These are phyloP conservation scores for Populus trichocarpa DNA, from an alignment of 441 rosid species.

Conservation along the genomic window DNA sequence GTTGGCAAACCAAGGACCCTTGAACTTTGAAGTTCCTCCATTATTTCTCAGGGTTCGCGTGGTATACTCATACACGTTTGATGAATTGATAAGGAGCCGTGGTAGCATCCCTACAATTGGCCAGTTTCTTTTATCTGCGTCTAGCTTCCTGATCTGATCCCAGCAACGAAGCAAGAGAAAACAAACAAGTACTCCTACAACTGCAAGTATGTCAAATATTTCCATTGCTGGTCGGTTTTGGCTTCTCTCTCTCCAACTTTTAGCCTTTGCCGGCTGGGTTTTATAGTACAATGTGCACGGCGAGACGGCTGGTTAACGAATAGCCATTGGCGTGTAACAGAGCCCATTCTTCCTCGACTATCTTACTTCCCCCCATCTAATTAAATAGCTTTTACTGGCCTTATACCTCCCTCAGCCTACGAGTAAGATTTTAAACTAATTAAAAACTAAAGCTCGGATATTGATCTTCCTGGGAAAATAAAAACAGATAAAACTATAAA, in stretches of 20 bases:
- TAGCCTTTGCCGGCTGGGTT: neutral
- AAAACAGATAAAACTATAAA: no score
- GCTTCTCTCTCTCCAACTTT: neutral
- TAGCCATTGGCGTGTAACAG: no score
- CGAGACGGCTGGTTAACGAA: no score
- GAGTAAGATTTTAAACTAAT: no score
- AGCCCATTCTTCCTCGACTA: no score
- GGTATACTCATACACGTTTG: conserved; percentile 11
- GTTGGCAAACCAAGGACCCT: conserved; percentile 32
- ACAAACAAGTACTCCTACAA: neutral
- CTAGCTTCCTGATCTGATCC: neutral
- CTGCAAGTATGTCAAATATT: neutral
- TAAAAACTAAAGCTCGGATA: no score
- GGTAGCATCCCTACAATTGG: conserved; percentile 37
- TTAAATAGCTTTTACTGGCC: no score
- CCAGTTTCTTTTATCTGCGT: conserved; percentile 13
- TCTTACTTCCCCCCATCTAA: no score
- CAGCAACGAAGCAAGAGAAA: neutral
- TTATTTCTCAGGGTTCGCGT: neutral
- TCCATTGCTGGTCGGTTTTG: neutral
- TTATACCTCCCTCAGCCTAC: no score
- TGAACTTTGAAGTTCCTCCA: conserved; percentile 19
- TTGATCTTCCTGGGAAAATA: no score
- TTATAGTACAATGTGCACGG: neutral
- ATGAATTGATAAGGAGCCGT: conserved; percentile 1